Percentiles rank a stretch among this genome's conserved stretches.
These are phyloP conservation scores for Parsonsia alboflavescens DNA, from an alignment of 257 asterid species.

Conservation along the genomic window DNA sequence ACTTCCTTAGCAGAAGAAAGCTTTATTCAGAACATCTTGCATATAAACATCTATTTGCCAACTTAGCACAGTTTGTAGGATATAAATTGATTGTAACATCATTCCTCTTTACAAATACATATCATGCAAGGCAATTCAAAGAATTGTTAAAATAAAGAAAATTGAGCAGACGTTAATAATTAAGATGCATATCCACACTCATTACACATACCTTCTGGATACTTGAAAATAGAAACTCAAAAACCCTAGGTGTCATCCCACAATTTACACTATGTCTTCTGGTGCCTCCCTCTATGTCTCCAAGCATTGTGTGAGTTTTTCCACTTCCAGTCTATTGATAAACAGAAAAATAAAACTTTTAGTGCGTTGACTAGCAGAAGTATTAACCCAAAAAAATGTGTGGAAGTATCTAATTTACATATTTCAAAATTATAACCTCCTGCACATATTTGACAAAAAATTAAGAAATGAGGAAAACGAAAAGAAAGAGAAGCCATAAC, in stretches of 20 bases:
- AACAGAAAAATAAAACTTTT: background rate
- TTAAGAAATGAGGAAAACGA: background rate
- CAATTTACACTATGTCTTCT: constrained; percentile 89
- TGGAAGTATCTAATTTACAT: background rate
- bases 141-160: background rate
- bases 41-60: background rate
- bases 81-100: background rate
- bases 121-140: background rate
- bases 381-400: background rate
- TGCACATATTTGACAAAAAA: background rate
- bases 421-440: background rate
- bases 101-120: background rate
- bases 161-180: background rate
- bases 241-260: constrained; percentile 97
- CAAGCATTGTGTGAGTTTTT: constrained; percentile 98
- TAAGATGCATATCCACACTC: constrained; percentile 6
- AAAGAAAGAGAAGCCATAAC: background rate
- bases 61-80: background rate
- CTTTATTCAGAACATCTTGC: background rate
- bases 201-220: constrained; percentile 64
- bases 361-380: background rate
- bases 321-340: constrained; percentile 89
- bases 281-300: constrained; percentile 94
- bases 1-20: background rate
- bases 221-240: constrained; percentile 89